Percentiles rank a stretch among this genome's conserved stretches.
Conservation (phyloP, 352 stramenopile genomes). For the Phytophthora vignae region DNA sequence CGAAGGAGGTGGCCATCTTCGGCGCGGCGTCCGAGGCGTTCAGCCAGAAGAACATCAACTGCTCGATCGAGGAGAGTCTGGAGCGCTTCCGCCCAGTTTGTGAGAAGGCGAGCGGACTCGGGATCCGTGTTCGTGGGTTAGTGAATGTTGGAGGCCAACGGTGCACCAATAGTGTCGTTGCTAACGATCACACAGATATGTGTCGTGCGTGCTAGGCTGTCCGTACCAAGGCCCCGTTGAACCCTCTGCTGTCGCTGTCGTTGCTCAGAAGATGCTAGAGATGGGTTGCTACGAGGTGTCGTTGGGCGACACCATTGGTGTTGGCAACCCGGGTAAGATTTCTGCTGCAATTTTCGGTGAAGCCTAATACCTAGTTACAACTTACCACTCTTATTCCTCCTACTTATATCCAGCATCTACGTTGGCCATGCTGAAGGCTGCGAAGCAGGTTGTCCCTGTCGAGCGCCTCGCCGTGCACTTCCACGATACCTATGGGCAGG, state of each 20-base stretch:
- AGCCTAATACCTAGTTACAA: background rate
- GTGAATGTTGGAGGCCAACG: background rate
- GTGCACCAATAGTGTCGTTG: background rate
- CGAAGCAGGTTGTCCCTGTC: slow-evolving; percentile 82
- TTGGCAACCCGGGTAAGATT: slow-evolving; percentile 85
- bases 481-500: slow-evolving; percentile 98
- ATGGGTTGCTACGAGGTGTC: slow-evolving; percentile 97
- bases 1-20: slow-evolving; percentile 96
- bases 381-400: background rate
- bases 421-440: slow-evolving; percentile 79
- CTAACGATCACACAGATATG: slow-evolving; percentile 73
- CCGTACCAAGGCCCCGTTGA: slow-evolving; percentile 94
- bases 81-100: slow-evolving; percentile 92
- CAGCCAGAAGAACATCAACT: slow-evolving; percentile 98
- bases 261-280: slow-evolving; percentile 88
- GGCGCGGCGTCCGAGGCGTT: slow-evolving; percentile 96
- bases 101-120: slow-evolving; percentile 76
- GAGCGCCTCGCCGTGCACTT: slow-evolving; percentile 96
- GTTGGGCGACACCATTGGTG: slow-evolving; percentile 94
- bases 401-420: slow-evolving; percentile 62
- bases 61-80: slow-evolving; percentile 95
- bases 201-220: slow-evolving; percentile 97
- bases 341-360: background rate
- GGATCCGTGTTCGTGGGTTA: slow-evolving; percentile 91
- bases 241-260: slow-evolving; percentile 82